Evolutionary conservation across 2,329 filamentous ascomycete species (phyloP), one percentile per base, ranked within the genome.

Genomic region (Stagonosporopsis tanaceti): DNA sequence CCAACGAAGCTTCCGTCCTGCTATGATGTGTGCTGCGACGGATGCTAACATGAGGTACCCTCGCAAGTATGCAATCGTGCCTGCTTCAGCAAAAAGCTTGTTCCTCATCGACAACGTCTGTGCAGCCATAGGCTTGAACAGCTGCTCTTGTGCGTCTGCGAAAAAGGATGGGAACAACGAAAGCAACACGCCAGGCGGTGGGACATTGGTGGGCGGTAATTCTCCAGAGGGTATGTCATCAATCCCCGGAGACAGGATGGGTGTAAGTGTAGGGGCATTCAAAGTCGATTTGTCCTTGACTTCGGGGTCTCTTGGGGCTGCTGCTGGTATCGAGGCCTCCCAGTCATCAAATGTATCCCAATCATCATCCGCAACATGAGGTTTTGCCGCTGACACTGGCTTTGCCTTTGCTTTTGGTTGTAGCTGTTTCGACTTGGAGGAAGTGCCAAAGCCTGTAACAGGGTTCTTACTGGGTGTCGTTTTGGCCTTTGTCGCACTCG

Each of bases 1-100:
- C 94, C 94, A 98, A 54, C 94, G 89, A 48, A 90, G 80, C 69
- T 91, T 93, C 56, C 94, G 88, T 11, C 93, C 94, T 1, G 91
- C 90, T 55, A 97, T 88, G 47, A 97, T 85, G 41, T 89, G 89
- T n/a, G 87, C 91, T 24, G 89, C 88, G 11, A 92, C 90, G 2
- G 82, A 83, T 0, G 84, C 85, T 5, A 92, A 56, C 80, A 80
- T 64, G 3, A 93, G 76, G 62, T 90, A 91, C 25, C 83, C 85
- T 47, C 81, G 79, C 1, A 93, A 80, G 62, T 91, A 93, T 4
- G 81, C 75, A 9, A 87, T 78, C 0, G 88, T 87, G 27, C 82
- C 82, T 1, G 86, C 81, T 53, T 90, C 84, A 4, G 87, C 82
- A 22, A 92, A 78, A 15, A 92, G 81, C 50, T 84, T 83, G 59